Evolutionary conservation across 116 monocot species (phyloP).

Genomic region (Iris pallida): DNA sequence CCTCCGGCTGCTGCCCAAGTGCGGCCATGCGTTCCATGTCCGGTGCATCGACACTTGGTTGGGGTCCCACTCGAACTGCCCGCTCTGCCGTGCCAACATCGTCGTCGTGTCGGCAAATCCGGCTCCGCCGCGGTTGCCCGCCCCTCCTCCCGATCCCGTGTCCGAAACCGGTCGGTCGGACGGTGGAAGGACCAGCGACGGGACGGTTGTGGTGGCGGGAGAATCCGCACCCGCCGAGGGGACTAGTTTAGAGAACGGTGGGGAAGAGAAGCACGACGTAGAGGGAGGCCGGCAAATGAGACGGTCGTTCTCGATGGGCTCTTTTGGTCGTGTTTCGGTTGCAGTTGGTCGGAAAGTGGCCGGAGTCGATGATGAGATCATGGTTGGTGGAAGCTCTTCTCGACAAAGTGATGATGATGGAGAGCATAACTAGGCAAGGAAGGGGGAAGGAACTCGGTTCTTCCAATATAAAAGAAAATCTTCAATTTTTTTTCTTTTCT

Average conservation of each 20-base stretch:
- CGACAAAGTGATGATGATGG: too few relatives aligned
- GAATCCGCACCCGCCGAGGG: constrained; percentile 19
- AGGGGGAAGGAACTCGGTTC: too few relatives aligned
- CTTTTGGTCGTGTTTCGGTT: constrained; percentile 27
- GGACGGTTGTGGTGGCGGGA: constrained; percentile 21
- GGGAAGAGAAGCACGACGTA: background rate
- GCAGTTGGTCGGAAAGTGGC: too few relatives aligned
- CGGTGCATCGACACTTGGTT: constrained; percentile 83
- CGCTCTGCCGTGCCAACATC: constrained; percentile 72
- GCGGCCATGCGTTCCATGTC: constrained; percentile 79
- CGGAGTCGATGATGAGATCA: too few relatives aligned
- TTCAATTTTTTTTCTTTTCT: too few relatives aligned
- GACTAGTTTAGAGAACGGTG: background rate
- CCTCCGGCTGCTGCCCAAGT: constrained; percentile 78
- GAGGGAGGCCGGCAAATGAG: constrained; percentile 5
- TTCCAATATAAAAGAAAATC: too few relatives aligned
- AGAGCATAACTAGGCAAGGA: too few relatives aligned
- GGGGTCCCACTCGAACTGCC: constrained; percentile 68
- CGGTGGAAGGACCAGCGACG: background rate
- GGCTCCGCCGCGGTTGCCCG: background rate
- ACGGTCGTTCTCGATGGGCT: constrained; percentile 31
- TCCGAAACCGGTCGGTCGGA: background rate
- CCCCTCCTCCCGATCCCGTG: constrained; percentile 1
- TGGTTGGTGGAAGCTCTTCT: too few relatives aligned
- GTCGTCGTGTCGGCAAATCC: background rate